Percentiles rank a stretch among this genome's conserved stretches.
Conservation (phyloP, 1,284 basidiomycete species). For the Salmacisia buchloeana region DNA sequence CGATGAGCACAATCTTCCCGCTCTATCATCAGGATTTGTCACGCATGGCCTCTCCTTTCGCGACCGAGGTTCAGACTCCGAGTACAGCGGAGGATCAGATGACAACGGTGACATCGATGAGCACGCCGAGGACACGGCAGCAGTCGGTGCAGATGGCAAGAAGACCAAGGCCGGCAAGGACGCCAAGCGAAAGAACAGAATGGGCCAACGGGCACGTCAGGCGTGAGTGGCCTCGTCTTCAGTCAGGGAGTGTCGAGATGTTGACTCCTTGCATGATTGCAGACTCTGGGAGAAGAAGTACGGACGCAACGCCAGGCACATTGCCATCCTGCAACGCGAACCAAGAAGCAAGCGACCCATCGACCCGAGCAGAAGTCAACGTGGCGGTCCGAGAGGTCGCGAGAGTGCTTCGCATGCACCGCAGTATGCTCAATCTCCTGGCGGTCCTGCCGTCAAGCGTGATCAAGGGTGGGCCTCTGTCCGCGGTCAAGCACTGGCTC, state of each 20-base stretch:
- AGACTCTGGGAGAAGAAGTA: conserved; percentile 98
- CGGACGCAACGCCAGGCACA: conserved; percentile 81
- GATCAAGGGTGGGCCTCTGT: conserved; percentile 6
- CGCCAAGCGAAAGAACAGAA: conserved; percentile 69
- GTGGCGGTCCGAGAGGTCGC: not conserved
- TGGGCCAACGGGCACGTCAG: conserved; percentile 82
- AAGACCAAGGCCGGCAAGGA: conserved; percentile 15
- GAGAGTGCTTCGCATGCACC: no score
- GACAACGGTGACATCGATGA: conserved; percentile 52
- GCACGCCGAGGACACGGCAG: conserved; percentile 28
- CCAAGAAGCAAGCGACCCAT: conserved; percentile 1
- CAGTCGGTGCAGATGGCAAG: conserved; percentile 12
- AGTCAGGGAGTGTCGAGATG: not conserved
- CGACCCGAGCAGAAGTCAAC: not conserved
- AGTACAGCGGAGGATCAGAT: conserved; percentile 17
- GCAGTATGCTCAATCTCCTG: no score
- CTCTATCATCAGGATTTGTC: not conserved
- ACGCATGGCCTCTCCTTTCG: not conserved
- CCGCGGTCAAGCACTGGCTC: not conserved
- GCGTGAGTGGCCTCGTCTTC: conserved; percentile 63
- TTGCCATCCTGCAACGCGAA: conserved; percentile 50
- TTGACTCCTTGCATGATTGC: not conserved
- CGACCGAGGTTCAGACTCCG: conserved; percentile 8
- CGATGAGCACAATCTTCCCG: conserved; percentile 11
- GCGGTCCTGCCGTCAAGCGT: not conserved